phyloP scores from a whole-genome alignment of 495 filamentous ascomycete species.

The Arthonia radiata region DNA sequence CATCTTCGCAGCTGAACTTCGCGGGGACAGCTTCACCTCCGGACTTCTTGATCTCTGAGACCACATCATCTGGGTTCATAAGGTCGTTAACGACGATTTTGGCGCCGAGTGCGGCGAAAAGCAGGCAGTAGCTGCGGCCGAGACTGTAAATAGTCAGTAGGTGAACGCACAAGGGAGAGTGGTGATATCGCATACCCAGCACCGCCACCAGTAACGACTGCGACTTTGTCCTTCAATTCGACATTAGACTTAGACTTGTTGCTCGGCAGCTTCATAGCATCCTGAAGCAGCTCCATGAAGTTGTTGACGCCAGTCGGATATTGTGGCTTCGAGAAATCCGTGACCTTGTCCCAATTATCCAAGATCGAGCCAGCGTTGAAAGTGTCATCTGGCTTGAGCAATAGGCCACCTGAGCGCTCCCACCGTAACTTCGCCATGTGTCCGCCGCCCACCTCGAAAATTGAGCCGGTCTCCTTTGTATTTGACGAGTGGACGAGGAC shows the following conservation, averaged over 20 bases:
- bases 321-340: slow-evolving; percentile 63
- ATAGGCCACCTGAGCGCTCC: slow-evolving; percentile 78
- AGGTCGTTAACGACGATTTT: slow-evolving; percentile 89
- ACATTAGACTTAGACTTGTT: slow-evolving; percentile 53
- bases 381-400: slow-evolving; percentile 70
- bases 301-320: slow-evolving; percentile 74
- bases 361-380: slow-evolving; percentile 76
- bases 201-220: slow-evolving; percentile 79
- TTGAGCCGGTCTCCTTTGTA: slow-evolving; percentile 56
- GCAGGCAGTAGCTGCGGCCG: slow-evolving; percentile 74
- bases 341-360: slow-evolving; percentile 67
- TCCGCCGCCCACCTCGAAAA: slow-evolving; percentile 87
- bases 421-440: slow-evolving; percentile 83
- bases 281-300: slow-evolving; percentile 69
- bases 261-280: slow-evolving; percentile 50
- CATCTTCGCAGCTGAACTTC: slow-evolving; percentile 87
- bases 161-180: slow-evolving; percentile 4
- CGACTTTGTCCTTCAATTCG: slow-evolving; percentile 77
- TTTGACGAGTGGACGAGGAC: slow-evolving; percentile 75
- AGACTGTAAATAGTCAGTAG: slow-evolving; percentile 26
- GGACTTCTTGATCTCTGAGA: slow-evolving; percentile 70
- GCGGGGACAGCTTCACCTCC: slow-evolving; percentile 83
- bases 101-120: slow-evolving; percentile 76
- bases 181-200: slow-evolving; percentile 29
- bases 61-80: slow-evolving; percentile 73